Evolutionary conservation across 2,329 filamentous ascomycete species (phyloP), one percentile per base, ranked within the genome.

Genomic region (Cladophialophora exuberans): DNA sequence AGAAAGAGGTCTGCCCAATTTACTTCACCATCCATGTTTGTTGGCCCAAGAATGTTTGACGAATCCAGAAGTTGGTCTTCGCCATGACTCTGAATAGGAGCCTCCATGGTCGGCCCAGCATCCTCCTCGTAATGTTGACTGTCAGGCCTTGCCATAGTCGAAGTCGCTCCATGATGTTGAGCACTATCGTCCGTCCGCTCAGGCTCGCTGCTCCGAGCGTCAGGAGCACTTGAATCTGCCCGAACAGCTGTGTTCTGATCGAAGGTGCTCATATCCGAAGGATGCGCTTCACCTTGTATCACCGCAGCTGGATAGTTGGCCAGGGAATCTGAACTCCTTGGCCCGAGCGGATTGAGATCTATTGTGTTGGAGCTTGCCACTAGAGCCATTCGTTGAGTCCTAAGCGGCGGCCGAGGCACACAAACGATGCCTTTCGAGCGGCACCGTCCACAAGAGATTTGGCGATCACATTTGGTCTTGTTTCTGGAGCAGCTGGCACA

Each of bases 401-500:
- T 20, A 3, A 15, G 17, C 17, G 17, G 35, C 13, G 13, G 6
- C 6, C 17, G 17, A 3, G 49, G n/a, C 5, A 22, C 4, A 17
- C 49, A 44, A 2, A 28, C 11, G 9, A 44, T 28, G 26, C 20
- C 28, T 22, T 44, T 52, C 4, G 20, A n/a, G 7, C 39, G 36
- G 31, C 49, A 52, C 9, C 49, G 49, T n/a, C 36, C 49, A 36
- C 49, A 52, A 28, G 49, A 20, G 11, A 13, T 17, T 45, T 52
- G 36, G 3, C 39, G 49, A 44, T 52, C 49, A 25, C 49, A 52
- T 44, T 44, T 43, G 23, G 49, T 44, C 49, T 52, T 52, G 23
- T 20, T 25, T 52, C 25, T 52, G 10, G 49, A 23, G 17, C 49
- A 52, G 38, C 15, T 42, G 6, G 17, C 15, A 26, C 49, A 52